A percentile compares a stretch with the other conserved stretches of the same genome.
Conservation (phyloP, 2,329 filamentous ascomycete genomes). For the Sarocladiaceae sp. region DNA sequence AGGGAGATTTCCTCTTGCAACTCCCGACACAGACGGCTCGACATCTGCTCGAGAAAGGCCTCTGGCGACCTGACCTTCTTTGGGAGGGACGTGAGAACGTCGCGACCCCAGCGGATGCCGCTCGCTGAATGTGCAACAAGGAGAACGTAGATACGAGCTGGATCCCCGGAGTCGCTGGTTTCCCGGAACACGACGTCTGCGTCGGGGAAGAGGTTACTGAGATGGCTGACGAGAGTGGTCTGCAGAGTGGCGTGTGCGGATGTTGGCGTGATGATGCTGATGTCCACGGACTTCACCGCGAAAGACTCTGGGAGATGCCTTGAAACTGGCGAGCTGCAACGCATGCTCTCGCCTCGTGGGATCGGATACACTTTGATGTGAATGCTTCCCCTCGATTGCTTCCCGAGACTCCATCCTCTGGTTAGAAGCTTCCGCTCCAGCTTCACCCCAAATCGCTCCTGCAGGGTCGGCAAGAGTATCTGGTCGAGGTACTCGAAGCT, state of each 20-base stretch:
- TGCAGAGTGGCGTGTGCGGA: constrained; percentile 36
- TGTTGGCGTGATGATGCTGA: constrained; percentile 43
- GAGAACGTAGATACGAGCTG: constrained; percentile 48
- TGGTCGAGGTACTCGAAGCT: constrained; percentile 60
- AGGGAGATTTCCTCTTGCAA: constrained; percentile 38
- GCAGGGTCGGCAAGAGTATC: constrained; percentile 49
- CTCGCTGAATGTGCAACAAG: constrained; percentile 45
- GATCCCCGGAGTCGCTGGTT: constrained; percentile 44
- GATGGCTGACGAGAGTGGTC: constrained; percentile 29
- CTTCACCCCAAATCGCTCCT: constrained; percentile 41
- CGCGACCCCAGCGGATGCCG: constrained; percentile 42
- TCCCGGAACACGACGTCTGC: constrained; percentile 38
- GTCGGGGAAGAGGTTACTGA: constrained; percentile 36
- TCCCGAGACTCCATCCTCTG: constrained; percentile 46
- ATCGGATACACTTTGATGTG: constrained; percentile 34
- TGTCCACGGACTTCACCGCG: constrained; percentile 39
- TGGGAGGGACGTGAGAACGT: constrained; percentile 34
- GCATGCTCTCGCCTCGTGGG: constrained; percentile 28
- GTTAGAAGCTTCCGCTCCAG: constrained; percentile 37
- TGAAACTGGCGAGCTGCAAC: constrained; percentile 21
- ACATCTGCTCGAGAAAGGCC: constrained; percentile 32
- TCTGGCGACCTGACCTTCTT: constrained; percentile 29
- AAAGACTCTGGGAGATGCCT: constrained; percentile 20
- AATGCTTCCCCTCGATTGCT: constrained; percentile 32
- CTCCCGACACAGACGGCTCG: constrained; percentile 36